These are phyloP conservation scores for Vigna unguiculata DNA, from an alignment of 306 rosid species.

Conservation along the genomic window DNA sequence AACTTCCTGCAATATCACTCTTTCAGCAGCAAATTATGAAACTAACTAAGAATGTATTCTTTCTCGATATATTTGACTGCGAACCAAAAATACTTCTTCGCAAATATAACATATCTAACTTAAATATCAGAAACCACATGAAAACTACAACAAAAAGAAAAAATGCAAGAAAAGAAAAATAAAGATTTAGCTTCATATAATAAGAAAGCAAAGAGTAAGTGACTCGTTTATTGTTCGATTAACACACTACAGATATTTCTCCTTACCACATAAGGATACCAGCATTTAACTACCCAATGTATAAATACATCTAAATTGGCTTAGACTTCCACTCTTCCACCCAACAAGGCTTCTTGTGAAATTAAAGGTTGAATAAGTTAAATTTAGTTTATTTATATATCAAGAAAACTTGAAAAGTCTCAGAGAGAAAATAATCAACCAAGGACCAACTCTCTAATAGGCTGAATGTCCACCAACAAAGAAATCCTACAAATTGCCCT, in stretches of 20 bases:
- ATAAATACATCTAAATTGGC: neutral
- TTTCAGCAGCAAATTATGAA: slow-evolving; percentile 30
- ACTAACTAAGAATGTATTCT: slow-evolving; percentile 18
- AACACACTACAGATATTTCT: slow-evolving; percentile 18
- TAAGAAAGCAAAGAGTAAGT: slow-evolving; percentile 23
- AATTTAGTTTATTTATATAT: neutral
- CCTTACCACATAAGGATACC: slow-evolving; percentile 1
- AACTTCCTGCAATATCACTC: slow-evolving; percentile 72
- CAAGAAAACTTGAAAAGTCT: neutral
- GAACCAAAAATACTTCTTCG: slow-evolving; percentile 8
- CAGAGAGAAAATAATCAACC: neutral
- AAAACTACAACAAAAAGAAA: slow-evolving; percentile 12
- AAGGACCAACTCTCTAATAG: neutral
- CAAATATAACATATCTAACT: slow-evolving; percentile 1
- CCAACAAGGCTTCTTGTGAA: neutral
- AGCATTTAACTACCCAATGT: neutral
- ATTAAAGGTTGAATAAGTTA: neutral
- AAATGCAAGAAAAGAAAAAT: slow-evolving; percentile 22
- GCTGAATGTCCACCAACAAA: neutral
- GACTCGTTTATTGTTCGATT: neutral
- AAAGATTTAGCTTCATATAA: neutral
- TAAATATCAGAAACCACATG: slow-evolving; percentile 10
- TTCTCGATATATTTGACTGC: slow-evolving; percentile 13
- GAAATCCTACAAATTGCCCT: neutral
- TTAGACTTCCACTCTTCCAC: neutral